These are phyloP conservation scores for Rhododendron vialii DNA, from an alignment of 148 eudicot species.

Conservation along the genomic window DNA sequence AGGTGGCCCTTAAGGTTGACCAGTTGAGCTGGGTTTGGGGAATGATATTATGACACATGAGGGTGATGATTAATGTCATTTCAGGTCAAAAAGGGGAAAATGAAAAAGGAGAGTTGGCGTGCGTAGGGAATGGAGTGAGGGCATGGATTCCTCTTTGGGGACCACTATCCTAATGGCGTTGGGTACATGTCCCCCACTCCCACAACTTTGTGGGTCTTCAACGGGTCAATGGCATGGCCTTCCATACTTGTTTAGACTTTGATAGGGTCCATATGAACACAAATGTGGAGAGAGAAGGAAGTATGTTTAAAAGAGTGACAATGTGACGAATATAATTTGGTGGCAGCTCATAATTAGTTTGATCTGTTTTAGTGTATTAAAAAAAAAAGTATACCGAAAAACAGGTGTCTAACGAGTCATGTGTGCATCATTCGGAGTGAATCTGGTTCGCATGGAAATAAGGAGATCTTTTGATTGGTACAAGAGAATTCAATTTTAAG, in stretches of 20 bases:
- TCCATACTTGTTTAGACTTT: background rate
- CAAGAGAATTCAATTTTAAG: background rate
- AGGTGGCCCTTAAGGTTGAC: background rate
- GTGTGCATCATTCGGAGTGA: background rate
- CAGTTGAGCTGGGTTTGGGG: constrained; percentile 5
- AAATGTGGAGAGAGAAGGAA: background rate
- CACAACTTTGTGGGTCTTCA: constrained; percentile 8
- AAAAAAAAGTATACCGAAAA: background rate
- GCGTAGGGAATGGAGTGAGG: constrained; percentile 22
- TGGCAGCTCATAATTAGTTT: background rate
- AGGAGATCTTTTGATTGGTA: too few relatives aligned
- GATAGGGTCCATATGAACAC: background rate
- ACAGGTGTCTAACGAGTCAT: background rate
- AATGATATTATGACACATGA: constrained; percentile 31
- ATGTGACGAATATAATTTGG: background rate
- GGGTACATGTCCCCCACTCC: constrained; percentile 9
- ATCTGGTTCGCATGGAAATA: background rate
- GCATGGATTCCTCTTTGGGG: background rate
- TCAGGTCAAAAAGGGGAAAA: constrained; percentile 33
- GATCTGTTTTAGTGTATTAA: background rate
- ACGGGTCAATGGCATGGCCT: background rate
- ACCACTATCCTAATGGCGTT: constrained; percentile 10
- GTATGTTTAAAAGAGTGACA: background rate
- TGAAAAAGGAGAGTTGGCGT: constrained; percentile 25
- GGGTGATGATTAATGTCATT: constrained; percentile 38